Evolutionary conservation across 331 rosid genomes (phyloP).

Genomic region (Phaseolus coccineus): DNA sequence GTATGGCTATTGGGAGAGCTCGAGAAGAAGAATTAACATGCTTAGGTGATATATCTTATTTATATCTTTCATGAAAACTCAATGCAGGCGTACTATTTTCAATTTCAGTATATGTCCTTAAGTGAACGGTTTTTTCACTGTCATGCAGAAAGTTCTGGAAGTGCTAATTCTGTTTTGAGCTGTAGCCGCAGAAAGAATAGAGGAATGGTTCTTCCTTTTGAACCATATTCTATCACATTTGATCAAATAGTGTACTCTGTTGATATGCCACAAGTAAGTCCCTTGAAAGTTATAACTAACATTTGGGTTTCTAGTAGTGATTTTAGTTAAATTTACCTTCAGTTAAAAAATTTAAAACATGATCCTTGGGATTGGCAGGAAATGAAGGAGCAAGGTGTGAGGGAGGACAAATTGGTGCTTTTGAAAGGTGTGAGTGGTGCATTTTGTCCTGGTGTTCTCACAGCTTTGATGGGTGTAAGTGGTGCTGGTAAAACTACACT

Average conservation of each 20-base stretch:
- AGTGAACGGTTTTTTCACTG: neutral
- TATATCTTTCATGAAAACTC: conserved; percentile 6
- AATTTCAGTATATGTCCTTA: neutral
- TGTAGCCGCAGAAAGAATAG: conserved; percentile 29
- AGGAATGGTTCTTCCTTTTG: conserved; percentile 70
- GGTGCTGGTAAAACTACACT: conserved; percentile 97
- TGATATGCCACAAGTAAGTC: conserved; percentile 63
- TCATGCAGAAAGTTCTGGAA: conserved; percentile 47
- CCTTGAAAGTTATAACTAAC: neutral
- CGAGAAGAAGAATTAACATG: conserved; percentile 38
- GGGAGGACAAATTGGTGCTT: conserved; percentile 55
- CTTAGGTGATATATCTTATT: conserved; percentile 41
- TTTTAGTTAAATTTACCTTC: neutral
- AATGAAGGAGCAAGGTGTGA: conserved; percentile 59
- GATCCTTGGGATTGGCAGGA: conserved; percentile 46
- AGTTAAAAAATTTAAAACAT: neutral
- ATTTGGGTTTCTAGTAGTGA: neutral
- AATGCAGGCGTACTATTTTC: neutral
- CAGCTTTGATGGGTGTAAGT: conserved; percentile 95
- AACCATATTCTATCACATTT: conserved; percentile 53
- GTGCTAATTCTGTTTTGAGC: conserved; percentile 21
- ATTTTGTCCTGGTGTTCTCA: conserved; percentile 92
- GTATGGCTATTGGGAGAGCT: conserved; percentile 27
- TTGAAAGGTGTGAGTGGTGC: conserved; percentile 81
- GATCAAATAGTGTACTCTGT: conserved; percentile 55